Evolutionary conservation across 1,139 yeast species (phyloP), one percentile per base, ranked within the genome.

Genomic region (Citeromyces siamensis): DNA sequence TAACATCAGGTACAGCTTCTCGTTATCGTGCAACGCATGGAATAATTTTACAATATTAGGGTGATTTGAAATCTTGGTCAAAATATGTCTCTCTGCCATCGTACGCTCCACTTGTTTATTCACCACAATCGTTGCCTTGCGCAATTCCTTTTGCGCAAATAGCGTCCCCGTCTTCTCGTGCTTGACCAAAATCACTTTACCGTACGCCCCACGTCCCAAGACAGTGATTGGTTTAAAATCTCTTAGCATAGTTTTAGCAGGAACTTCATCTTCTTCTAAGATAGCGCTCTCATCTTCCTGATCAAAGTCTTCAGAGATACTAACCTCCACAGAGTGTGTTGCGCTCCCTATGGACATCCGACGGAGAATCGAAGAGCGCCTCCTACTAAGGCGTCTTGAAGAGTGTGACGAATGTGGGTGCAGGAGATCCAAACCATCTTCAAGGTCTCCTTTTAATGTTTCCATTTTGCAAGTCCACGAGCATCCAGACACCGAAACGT

Each of bases 201-300:
- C 96, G 49, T 84, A 86, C 1, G 95, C 86, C 3, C 96, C 96
- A 44, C 77, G 74, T 0, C 96, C 96, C n/a, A 86, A 62, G 0
- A 85, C 93, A 53, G 76, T 80, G 8, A 86, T 58, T 2, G 83
- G 82, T 44, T 71, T 77, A 49, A 86, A 86, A 52, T 86, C 95
- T 2, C 63, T 48, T 9, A 66, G 50, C 38, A 52, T 53, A 2
- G 68, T 68, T 38, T 45, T 41, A 4, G 9, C 17, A 26, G 31
- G 9, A 26, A 12, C 17, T 17, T 26, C 31, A 17, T 26, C 31
- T 5, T 26, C 31, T 9, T 26, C 31, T 26, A 26, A 6, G 16
- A 26, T 17, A 10, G 9, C 31, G 16, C 16, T 26, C 9, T 26
- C 31, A 10, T 26, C 31, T 3, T 14, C 17, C 31, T 26, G 31